phyloP scores from a whole-genome alignment of 2,329 filamentous ascomycete genomes.

The Aureobasidium vineae region DNA sequence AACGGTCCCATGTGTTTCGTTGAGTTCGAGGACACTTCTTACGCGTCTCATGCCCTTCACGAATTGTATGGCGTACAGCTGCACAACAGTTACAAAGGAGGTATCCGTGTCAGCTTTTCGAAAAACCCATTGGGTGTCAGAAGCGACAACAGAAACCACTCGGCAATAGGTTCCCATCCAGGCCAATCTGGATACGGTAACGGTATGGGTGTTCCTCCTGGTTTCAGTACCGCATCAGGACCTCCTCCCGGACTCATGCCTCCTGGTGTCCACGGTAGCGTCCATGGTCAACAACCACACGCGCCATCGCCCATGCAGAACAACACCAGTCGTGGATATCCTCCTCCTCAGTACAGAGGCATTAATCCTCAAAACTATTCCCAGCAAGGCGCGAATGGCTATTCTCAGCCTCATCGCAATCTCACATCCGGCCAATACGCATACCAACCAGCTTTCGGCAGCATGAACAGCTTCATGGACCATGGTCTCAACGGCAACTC shows the following conservation, averaged over 20 bases:
- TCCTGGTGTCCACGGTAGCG: slow-evolving; percentile 44
- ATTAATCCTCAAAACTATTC: not conserved
- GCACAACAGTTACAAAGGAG: slow-evolving; percentile 90
- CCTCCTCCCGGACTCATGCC: slow-evolving; percentile 78
- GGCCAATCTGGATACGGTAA: slow-evolving; percentile 62
- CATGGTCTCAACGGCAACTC: not conserved
- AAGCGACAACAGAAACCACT: slow-evolving; percentile 50
- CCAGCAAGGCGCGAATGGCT: not conserved
- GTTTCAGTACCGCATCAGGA: slow-evolving; percentile 53
- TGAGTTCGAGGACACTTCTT: slow-evolving; percentile 91
- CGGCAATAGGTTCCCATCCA: not conserved
- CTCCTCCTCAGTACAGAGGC: not conserved
- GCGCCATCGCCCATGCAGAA: not conserved
- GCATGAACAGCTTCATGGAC: slow-evolving; percentile 21
- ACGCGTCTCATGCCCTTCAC: slow-evolving; percentile 85
- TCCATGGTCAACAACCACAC: slow-evolving; percentile 43
- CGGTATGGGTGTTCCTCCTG: slow-evolving; percentile 51
- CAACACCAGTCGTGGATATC: not conserved
- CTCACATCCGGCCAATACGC: not conserved
- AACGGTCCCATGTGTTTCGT: slow-evolving; percentile 99
- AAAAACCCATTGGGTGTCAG: slow-evolving; percentile 96
- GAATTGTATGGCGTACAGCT: slow-evolving; percentile 84
- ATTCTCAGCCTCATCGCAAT: not conserved
- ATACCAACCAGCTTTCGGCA: slow-evolving; percentile 1
- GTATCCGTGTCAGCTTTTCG: slow-evolving; percentile 92